These are phyloP conservation scores for Kappamyces sp. DNA, from an alignment of 192 early-diverging fungal genomes.

Conservation along the genomic window DNA sequence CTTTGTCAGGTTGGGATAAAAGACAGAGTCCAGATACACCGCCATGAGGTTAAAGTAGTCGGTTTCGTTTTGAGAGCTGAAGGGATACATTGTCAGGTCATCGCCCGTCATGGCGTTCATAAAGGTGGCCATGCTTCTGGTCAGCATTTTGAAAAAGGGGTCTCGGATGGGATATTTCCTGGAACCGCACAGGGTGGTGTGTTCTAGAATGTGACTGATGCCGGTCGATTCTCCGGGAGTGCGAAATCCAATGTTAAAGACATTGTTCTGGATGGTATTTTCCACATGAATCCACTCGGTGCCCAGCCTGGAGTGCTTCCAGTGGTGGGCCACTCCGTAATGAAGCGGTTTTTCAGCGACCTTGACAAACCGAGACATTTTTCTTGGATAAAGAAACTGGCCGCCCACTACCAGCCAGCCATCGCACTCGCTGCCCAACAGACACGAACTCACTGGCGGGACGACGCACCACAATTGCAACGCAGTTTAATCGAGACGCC, in stretches of 20 bases:
- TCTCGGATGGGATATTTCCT: constrained; percentile 84
- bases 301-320: constrained; percentile 42
- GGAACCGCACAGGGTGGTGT: constrained; percentile 90
- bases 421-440: too few relatives aligned
- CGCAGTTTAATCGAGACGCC: too few relatives aligned
- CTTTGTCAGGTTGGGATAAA: constrained; percentile 70
- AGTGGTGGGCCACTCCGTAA: background rate
- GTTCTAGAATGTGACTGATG: constrained; percentile 91
- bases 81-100: constrained; percentile 89
- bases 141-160: constrained; percentile 99
- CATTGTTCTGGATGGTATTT: constrained; percentile 85
- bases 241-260: constrained; percentile 82
- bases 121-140: constrained; percentile 88
- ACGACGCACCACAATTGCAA: too few relatives aligned
- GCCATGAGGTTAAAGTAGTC: constrained; percentile 84
- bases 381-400: too few relatives aligned
- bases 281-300: constrained; percentile 83
- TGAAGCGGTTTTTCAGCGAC: too few relatives aligned
- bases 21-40: constrained; percentile 90
- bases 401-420: too few relatives aligned
- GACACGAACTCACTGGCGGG: too few relatives aligned
- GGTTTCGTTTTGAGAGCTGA: constrained; percentile 80
- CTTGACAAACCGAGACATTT: too few relatives aligned
- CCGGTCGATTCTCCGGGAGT: constrained; percentile 79
- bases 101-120: constrained; percentile 94